Conservation (phyloP, 345 rosid species). For the Draba incana region DNA sequence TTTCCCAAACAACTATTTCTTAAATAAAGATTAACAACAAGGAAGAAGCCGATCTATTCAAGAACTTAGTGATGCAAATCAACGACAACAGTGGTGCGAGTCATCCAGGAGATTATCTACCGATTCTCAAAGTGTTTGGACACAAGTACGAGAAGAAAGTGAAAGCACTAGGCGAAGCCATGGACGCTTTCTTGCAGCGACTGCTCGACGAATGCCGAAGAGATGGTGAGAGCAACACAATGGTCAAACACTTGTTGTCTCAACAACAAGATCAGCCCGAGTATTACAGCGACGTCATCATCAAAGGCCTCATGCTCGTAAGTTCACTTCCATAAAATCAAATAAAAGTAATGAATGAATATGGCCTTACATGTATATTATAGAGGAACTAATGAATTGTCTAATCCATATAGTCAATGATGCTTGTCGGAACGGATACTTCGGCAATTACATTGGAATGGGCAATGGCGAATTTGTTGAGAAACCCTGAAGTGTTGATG, state of each 20-base stretch:
- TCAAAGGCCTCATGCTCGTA: constrained; percentile 57
- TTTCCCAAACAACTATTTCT: neutral
- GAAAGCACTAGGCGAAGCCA: constrained; percentile 31
- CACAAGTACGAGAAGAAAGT: constrained; percentile 34
- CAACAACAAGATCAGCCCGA: constrained; percentile 48
- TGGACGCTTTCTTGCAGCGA: constrained; percentile 44
- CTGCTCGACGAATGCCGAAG: constrained; percentile 47
- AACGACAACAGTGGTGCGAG: constrained; percentile 34
- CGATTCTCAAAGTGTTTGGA: constrained; percentile 48
- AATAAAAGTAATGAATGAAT: no score
- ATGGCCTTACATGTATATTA: neutral
- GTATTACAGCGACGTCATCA: constrained; percentile 50
- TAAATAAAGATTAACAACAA: constrained; percentile 30
- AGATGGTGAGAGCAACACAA: constrained; percentile 42
- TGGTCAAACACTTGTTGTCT: constrained; percentile 50
- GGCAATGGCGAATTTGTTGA: constrained; percentile 55
- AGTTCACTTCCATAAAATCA: constrained; percentile 3
- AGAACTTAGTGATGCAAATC: constrained; percentile 31
- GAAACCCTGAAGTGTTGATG: constrained; percentile 40
- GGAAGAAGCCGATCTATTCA: constrained; percentile 40
- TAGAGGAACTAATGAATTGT: neutral
- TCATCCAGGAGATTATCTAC: constrained; percentile 47
- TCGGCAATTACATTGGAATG: constrained; percentile 58
- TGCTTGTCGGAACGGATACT: constrained; percentile 58
- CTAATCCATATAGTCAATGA: constrained; percentile 38